Evolutionary conservation across 2,329 filamentous ascomycete genomes (phyloP).

Genomic region (Neofusicoccum laricinum): DNA sequence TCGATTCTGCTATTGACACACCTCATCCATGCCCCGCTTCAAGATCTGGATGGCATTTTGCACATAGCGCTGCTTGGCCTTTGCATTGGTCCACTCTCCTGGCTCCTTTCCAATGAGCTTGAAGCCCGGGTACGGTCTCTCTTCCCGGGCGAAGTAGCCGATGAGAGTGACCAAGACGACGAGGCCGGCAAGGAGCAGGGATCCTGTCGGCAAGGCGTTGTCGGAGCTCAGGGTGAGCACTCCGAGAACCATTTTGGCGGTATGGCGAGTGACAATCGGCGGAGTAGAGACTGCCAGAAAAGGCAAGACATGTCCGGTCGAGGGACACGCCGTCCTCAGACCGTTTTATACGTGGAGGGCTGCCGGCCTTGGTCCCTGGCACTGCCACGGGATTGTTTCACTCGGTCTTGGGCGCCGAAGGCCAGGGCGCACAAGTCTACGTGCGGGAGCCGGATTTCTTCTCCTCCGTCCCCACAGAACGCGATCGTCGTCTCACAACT

Average conservation of each 20-base stretch:
- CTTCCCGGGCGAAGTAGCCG: background rate
- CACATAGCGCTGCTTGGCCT: background rate
- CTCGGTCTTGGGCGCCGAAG: no score
- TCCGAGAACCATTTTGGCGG: background rate
- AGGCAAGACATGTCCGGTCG: no score
- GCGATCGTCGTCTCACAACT: no score
- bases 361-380: no score
- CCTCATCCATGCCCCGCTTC: background rate
- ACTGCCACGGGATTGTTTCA: no score
- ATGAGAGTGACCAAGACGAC: background rate
- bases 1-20: background rate
- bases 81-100: background rate
- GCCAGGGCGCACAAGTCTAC: no score
- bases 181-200: background rate
- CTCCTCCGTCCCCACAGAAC: no score
- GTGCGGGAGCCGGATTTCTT: no score
- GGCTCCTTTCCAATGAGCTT: background rate
- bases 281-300: no score
- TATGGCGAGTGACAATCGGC: background rate
- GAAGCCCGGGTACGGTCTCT: background rate
- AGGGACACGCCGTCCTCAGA: no score
- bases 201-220: background rate
- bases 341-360: no score
- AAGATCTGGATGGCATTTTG: background rate
- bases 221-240: background rate